Evolutionary conservation across 2,329 filamentous ascomycete species (phyloP).

Genomic region (Sporothrix mexicana): DNA sequence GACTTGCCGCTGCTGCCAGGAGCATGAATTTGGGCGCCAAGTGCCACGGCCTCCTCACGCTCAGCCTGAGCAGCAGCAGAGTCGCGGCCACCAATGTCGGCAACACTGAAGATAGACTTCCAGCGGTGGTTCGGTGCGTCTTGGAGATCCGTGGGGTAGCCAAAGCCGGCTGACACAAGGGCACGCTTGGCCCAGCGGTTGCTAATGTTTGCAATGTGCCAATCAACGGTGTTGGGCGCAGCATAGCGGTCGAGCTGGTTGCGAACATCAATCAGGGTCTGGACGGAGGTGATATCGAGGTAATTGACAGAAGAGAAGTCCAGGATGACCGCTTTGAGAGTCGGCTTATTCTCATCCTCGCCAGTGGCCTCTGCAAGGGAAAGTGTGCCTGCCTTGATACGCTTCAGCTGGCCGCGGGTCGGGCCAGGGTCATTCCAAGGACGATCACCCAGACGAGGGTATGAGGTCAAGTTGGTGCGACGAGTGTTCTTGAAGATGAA

Average conservation of each 20-base stretch:
- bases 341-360: constrained; percentile 41
- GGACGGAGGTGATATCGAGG: constrained; percentile 63
- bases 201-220: constrained; percentile 60
- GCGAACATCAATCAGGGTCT: constrained; percentile 62
- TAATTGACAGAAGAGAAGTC: constrained; percentile 64
- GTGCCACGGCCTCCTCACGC: constrained; percentile 63
- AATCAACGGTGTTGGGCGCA: constrained; percentile 54
- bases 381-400: constrained; percentile 37
- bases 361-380: constrained; percentile 36
- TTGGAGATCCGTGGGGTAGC: constrained; percentile 62
- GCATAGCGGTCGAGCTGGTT: constrained; percentile 61
- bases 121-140: constrained; percentile 69
- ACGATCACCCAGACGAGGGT: constrained; percentile 71
- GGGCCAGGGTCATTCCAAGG: constrained; percentile 96
- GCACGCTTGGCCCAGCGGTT: constrained; percentile 65
- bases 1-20: constrained; percentile 34
- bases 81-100: constrained; percentile 74
- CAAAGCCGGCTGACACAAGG: constrained; percentile 62
- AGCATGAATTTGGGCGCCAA: constrained; percentile 36
- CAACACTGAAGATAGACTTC: constrained; percentile 95
- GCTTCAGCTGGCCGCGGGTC: constrained; percentile 51
- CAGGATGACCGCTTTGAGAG: constrained; percentile 57
- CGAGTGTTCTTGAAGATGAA: constrained; percentile 74
- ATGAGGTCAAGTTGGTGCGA: constrained; percentile 74
- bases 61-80: constrained; percentile 75